These are phyloP conservation scores for Pythium aphanidermatum DNA, from an alignment of 352 stramenopile species.

Conservation along the genomic window DNA sequence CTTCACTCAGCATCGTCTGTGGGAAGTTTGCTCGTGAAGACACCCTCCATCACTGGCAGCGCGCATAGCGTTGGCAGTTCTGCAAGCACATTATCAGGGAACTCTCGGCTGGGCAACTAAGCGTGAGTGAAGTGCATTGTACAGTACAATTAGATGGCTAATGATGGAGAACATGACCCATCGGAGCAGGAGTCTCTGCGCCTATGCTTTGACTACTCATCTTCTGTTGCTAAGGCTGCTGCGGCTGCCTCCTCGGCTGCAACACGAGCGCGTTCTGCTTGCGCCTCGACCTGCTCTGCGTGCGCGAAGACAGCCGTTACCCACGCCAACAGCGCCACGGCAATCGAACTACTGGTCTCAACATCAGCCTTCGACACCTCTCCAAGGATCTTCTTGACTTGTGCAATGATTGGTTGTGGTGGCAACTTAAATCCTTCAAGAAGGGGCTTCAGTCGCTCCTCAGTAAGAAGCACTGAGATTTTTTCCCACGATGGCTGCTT, in stretches of 20 bases:
- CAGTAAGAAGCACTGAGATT: constrained; percentile 38
- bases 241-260: constrained; percentile 26
- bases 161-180: neutral
- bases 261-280: constrained; percentile 31
- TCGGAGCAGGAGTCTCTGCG: no score
- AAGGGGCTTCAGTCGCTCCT: constrained; percentile 23
- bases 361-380: constrained; percentile 49
- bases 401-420: constrained; percentile 8
- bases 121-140: constrained; percentile 1
- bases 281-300: constrained; percentile 41
- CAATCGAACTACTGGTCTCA: constrained; percentile 37
- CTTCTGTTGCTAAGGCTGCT: constrained; percentile 9
- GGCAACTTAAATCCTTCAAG: constrained; percentile 28
- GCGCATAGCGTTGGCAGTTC: constrained; percentile 15
- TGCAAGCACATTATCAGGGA: constrained; percentile 17
- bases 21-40: no score
- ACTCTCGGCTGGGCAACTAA: constrained; percentile 3
- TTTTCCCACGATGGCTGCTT: constrained; percentile 58
- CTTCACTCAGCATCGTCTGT: no score
- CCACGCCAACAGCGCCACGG: constrained; percentile 49
- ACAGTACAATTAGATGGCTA: constrained; percentile 5
- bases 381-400: constrained; percentile 35
- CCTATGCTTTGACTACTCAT: constrained; percentile 5
- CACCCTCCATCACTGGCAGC: constrained; percentile 1
- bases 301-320: constrained; percentile 40